A percentile compares a stretch with the other conserved stretches of the same genome.
These are phyloP conservation scores for Ophiognomonia clavigignenti-juglandacearum DNA, from an alignment of 2,329 filamentous ascomycete species.

Conservation along the genomic window DNA sequence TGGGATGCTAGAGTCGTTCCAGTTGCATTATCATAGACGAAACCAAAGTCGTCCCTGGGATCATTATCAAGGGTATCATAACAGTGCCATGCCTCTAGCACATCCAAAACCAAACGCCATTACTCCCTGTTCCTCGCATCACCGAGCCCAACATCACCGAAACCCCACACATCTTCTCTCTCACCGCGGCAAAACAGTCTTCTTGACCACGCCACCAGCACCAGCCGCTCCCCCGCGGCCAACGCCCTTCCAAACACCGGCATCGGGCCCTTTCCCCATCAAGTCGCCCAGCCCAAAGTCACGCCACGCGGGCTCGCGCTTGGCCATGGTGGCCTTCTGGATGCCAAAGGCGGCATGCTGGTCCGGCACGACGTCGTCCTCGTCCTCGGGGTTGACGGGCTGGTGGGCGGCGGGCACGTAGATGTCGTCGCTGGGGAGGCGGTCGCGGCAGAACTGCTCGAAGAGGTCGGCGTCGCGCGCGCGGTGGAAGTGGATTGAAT, in stretches of 20 bases:
- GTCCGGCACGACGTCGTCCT: constrained; percentile 83
- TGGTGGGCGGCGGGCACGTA: constrained; percentile 76
- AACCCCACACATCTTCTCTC: background rate
- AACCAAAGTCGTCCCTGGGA: background rate
- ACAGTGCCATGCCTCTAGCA: background rate
- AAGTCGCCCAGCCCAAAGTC: constrained; percentile 70
- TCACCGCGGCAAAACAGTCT: constrained; percentile 2
- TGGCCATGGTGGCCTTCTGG: constrained; percentile 69
- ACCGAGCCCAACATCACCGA: background rate
- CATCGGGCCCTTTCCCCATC: constrained; percentile 56
- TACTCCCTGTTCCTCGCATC: background rate
- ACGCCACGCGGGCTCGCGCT: constrained; percentile 70
- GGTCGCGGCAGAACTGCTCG: constrained; percentile 69
- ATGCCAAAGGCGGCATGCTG: constrained; percentile 87
- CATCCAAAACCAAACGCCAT: background rate
- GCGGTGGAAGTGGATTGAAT: constrained; percentile 69
- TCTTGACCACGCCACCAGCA: constrained; percentile 3
- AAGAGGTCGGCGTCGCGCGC: constrained; percentile 72
- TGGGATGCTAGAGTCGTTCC: background rate
- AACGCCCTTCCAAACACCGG: constrained; percentile 17
- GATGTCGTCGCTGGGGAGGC: constrained; percentile 71
- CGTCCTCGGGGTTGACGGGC: constrained; percentile 80
- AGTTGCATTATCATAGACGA: background rate
- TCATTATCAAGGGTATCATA: background rate
- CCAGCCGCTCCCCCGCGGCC: constrained; percentile 14